These are phyloP conservation scores for Erysimum cheiri DNA, from an alignment of 441 rosid genomes.

Conservation along the genomic window DNA sequence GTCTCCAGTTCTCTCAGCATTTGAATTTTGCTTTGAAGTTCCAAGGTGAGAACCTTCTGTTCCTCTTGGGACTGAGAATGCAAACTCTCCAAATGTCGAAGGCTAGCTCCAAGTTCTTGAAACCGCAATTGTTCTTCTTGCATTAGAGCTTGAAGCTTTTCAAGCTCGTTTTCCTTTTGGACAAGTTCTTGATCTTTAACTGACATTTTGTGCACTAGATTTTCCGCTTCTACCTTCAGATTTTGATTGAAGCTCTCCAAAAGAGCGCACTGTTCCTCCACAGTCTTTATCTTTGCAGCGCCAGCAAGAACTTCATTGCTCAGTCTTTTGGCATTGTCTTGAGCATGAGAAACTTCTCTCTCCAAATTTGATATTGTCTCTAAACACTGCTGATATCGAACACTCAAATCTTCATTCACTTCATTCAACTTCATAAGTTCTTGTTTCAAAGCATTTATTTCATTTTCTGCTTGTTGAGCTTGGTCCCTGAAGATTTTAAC, in stretches of 20 bases:
- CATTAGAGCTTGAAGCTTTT: constrained; percentile 63
- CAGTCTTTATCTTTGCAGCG: constrained; percentile 62
- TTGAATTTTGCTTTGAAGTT: constrained; percentile 65
- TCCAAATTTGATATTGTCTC: constrained; percentile 72
- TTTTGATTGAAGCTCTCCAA: constrained; percentile 71
- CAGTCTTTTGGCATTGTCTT: constrained; percentile 63
- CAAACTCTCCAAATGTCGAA: constrained; percentile 68
- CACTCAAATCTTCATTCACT: constrained; percentile 58
- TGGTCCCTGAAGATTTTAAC: constrained; percentile 56
- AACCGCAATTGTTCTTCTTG: constrained; percentile 68
- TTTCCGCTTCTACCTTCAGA: constrained; percentile 69
- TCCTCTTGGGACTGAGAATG: constrained; percentile 76
- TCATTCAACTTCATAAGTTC: constrained; percentile 55
- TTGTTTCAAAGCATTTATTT: constrained; percentile 54
- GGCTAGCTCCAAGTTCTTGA: constrained; percentile 62
- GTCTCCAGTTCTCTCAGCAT: constrained; percentile 70
- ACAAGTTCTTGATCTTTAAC: constrained; percentile 75
- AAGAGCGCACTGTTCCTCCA: constrained; percentile 63
- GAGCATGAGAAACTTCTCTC: constrained; percentile 61
- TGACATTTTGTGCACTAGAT: constrained; percentile 62
- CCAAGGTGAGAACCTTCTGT: constrained; percentile 58
- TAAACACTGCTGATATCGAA: constrained; percentile 58
- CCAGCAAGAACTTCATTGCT: constrained; percentile 67
- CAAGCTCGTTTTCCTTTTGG: constrained; percentile 68
- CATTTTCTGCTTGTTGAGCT: constrained; percentile 66